Conservation (phyloP, 2,329 filamentous ascomycete species). For the Penicillium sp. region DNA sequence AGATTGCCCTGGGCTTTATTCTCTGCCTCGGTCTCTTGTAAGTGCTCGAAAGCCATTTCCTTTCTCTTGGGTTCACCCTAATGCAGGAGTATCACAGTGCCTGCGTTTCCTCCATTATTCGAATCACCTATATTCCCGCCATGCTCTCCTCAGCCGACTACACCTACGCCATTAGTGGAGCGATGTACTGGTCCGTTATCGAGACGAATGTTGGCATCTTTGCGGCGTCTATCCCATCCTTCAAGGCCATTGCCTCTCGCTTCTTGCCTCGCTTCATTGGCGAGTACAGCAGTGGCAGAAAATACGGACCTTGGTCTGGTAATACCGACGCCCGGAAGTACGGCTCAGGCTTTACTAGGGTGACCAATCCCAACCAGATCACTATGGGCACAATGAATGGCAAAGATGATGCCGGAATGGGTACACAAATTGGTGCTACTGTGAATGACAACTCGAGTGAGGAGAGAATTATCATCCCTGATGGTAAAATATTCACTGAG, state of each 20-base stretch:
- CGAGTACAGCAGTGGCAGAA: slow-evolving; percentile 34
- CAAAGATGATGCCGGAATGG: slow-evolving; percentile 22
- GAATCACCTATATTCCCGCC: slow-evolving; percentile 50
- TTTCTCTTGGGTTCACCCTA: neutral
- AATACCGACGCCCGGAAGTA: slow-evolving; percentile 21
- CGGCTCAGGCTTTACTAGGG: slow-evolving; percentile 34
- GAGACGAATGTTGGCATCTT: slow-evolving; percentile 49
- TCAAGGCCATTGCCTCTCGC: slow-evolving; percentile 45
- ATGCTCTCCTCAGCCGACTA: slow-evolving; percentile 45
- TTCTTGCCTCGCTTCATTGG: slow-evolving; percentile 50
- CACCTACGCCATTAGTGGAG: slow-evolving; percentile 43
- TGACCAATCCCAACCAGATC: slow-evolving; percentile 26
- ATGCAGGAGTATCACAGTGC: slow-evolving; percentile 34
- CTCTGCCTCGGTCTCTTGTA: slow-evolving; percentile 57
- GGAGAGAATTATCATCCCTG: slow-evolving; percentile 35
- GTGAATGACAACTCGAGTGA: slow-evolving; percentile 28
- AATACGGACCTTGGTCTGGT: slow-evolving; percentile 30
- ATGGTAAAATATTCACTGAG: slow-evolving; percentile 36
- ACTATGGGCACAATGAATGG: slow-evolving; percentile 24
- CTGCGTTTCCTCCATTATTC: slow-evolving; percentile 53
- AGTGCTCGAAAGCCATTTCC: neutral
- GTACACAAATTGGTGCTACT: slow-evolving; percentile 27
- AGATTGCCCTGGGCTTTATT: slow-evolving; percentile 51
- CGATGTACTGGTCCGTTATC: slow-evolving; percentile 53
- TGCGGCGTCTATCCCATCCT: slow-evolving; percentile 48